Percentiles rank a stretch among this genome's conserved stretches.
Conservation (phyloP, 768 basidiomycete genomes). For the Tulasnella sp. region DNA sequence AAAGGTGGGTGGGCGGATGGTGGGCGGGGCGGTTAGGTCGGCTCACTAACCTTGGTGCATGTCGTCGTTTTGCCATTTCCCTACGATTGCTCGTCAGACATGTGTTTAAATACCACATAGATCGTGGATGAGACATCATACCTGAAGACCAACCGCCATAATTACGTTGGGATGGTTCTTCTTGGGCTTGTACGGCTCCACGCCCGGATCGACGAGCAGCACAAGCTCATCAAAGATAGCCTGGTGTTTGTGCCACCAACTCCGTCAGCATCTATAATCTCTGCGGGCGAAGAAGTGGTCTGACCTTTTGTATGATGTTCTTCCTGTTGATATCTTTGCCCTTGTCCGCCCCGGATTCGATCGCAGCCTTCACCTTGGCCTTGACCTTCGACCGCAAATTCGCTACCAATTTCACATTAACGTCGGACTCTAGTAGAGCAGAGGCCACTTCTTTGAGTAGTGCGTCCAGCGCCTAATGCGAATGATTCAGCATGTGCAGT, state of each 20-base stretch:
- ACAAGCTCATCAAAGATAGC: slow-evolving; percentile 97
- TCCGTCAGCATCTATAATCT: neutral
- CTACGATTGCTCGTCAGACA: slow-evolving; percentile 40
- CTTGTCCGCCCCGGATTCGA: slow-evolving; percentile 66
- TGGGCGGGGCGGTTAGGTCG: neutral
- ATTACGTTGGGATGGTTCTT: slow-evolving; percentile 92
- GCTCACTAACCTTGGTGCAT: slow-evolving; percentile 68
- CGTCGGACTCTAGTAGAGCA: slow-evolving; percentile 92
- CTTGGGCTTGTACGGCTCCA: slow-evolving; percentile 93
- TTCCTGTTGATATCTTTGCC: slow-evolving; percentile 77
- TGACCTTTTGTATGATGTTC: slow-evolving; percentile 86
- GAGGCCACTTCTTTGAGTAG: slow-evolving; percentile 93
- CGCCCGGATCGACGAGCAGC: slow-evolving; percentile 88
- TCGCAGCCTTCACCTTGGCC: slow-evolving; percentile 74
- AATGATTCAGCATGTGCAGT: neutral
- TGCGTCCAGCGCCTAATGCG: slow-evolving; percentile 77
- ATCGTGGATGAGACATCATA: slow-evolving; percentile 38
- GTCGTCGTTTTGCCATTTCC: slow-evolving; percentile 99
- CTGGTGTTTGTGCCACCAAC: slow-evolving; percentile 41
- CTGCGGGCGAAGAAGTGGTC: neutral
- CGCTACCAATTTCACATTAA: slow-evolving; percentile 95
- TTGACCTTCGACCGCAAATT: slow-evolving; percentile 85
- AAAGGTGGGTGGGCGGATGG: neutral
- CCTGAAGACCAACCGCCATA: slow-evolving; percentile 97
- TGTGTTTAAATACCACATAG: slow-evolving; percentile 17